Evolutionary conservation across 1,139 yeast genomes (phyloP).

Genomic region (Pichia sp.): DNA sequence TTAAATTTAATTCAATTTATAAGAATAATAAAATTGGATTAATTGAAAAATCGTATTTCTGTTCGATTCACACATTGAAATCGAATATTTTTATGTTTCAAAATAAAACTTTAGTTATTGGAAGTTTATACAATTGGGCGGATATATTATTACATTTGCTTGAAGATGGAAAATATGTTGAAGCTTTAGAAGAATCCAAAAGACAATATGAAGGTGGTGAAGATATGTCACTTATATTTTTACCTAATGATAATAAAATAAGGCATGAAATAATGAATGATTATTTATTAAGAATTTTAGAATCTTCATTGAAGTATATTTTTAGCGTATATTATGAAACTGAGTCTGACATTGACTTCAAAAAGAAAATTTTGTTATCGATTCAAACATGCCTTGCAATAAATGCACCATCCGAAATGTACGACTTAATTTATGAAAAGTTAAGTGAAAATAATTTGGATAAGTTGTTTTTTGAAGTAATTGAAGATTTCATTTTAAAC

Average conservation of each 20-base stretch:
- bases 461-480: slow-evolving; percentile 40
- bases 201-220: slow-evolving; percentile 47
- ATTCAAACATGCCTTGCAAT: slow-evolving; percentile 37
- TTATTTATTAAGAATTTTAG: slow-evolving; percentile 51
- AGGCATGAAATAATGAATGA: slow-evolving; percentile 47
- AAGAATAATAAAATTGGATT: slow-evolving; percentile 13
- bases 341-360: background rate
- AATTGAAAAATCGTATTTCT: slow-evolving; percentile 23
- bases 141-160: slow-evolving; percentile 50
- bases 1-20: slow-evolving; percentile 24
- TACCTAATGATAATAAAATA: slow-evolving; percentile 42
- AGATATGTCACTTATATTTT: slow-evolving; percentile 42
- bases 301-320: slow-evolving; percentile 43
- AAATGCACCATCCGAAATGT: slow-evolving; percentile 34
- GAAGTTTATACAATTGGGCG: slow-evolving; percentile 68
- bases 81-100: slow-evolving; percentile 47
- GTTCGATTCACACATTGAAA: slow-evolving; percentile 36
- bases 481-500: slow-evolving; percentile 47
- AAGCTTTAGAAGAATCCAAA: slow-evolving; percentile 52
- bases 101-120: slow-evolving; percentile 44
- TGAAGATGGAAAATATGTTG: slow-evolving; percentile 41
- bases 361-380: slow-evolving; percentile 23
- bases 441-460: slow-evolving; percentile 30
- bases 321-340: slow-evolving; percentile 26
- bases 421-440: slow-evolving; percentile 50